Base-by-base conservation (phyloP, 2,329 filamentous ascomycete species). In the Fusarium sp. region DNA sequence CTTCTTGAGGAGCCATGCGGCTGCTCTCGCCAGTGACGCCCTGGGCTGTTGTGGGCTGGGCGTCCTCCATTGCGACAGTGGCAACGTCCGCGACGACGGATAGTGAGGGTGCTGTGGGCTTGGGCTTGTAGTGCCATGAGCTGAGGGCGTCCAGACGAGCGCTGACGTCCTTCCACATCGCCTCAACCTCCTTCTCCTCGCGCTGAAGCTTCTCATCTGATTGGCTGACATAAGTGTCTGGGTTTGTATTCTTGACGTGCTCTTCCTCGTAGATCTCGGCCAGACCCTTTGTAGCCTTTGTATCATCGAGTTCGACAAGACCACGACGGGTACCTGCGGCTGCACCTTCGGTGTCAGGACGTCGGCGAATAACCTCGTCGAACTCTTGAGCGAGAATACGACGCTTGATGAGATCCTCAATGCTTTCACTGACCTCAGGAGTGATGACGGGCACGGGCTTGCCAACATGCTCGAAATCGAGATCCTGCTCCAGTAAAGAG, bases 381-480 rank as follows among this genome's bases (percentile, higher is more conserved):
- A 99, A 98, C 77, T 98, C 93, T 73, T 92, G 91, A 2, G 93
- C 91, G 20, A 98, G 85, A 76, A 99, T 98, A 56, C 96, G 93
- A 44, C 94, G 91, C 84, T 98, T 98, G 85, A 99, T 95, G 67
- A 99, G 89, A 39, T 94, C 92, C 83, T 99, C 96, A 65, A 99
- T 97, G 77, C 92, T 91, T 82, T 98, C 95, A 61, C 91, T 97
- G 45, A 97, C 88, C 82, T 98, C 95, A 47, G 94, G 92, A 0
- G 96, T 98, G 81, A 98, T 95, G 69, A 98, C 93, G 4, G 96
- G 94, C 2, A 98, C 93, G 1, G 96, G 96, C 82, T 98, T 99
- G 79, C 96, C 96, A 28, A 94, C 91, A 78, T 97, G 91, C 84
- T 99, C 96, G 80, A 98, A 99, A 75, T 98, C 96, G 32, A 99